Evolutionary conservation across 139 green algal genomes (phyloP), one percentile per base, ranked within the genome.

Genomic region (Deuterostichococcus epilithicus): DNA sequence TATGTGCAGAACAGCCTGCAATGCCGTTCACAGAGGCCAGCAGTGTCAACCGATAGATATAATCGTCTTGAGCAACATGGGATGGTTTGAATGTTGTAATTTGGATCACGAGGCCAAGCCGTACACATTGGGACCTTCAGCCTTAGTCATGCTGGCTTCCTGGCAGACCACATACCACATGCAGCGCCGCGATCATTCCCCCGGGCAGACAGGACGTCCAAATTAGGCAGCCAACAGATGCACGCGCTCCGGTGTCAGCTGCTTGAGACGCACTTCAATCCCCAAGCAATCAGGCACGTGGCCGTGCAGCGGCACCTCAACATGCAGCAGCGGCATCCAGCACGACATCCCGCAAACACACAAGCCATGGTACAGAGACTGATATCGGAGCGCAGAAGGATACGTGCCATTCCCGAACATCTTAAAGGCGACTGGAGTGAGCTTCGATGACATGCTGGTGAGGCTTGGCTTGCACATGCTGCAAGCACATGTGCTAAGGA

Each of bases 361-460:
- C n/a, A n/a, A n/a, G n/a, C n/a, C n/a, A n/a, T n/a, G n/a, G n/a
- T n/a, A n/a, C n/a, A n/a, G n/a, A n/a, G n/a, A n/a, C n/a, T n/a
- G n/a, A 77, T 23, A 47, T 68, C 37, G 66, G 35, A 23, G 81
- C 81, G 6, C 76, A 80, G 73, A 85, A 85, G 44, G 81, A 83
- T 59, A 70, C 42, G 44, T 58, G 39, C 0, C 82, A 87, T 58
- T 86, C 6, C 79, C 79, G 3, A 66, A 69, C 72, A 81, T 87
- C 23, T 39, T 70, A 33, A 77, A 39, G 6, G 79, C 81, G 42
- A 82, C 68, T 28, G 80, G 79, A 0, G 65, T 83, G 5, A 25
- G 18, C 6, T 87, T 78, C 72, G 39, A 0, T 2, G 47, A 75
- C 23, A 86, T 87, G 79, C 69, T 87, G 1, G 42, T 52, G 42